Evolutionary conservation across 192 early-diverging fungal species (phyloP).

Genomic region (Entomortierella beljakovae): DNA sequence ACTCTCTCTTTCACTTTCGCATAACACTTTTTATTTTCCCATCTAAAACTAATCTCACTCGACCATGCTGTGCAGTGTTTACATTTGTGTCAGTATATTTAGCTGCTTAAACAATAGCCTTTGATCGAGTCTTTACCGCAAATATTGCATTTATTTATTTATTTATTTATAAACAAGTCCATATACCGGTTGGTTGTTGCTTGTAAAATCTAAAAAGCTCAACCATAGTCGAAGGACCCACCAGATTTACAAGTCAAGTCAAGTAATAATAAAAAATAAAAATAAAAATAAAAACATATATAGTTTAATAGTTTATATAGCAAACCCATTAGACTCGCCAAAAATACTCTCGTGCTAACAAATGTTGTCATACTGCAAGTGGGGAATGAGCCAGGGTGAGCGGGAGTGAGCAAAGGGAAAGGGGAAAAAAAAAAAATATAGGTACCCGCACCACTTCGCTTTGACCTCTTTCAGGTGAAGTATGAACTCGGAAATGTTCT

Average conservation of each 20-base stretch:
- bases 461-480: background rate
- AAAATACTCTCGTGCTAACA: too few species aligned
- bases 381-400: background rate
- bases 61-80: background rate
- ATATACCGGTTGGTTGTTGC: too few species aligned
- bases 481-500: background rate
- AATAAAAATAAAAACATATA: background rate
- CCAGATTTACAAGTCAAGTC: too few species aligned
- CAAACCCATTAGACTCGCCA: background rate
- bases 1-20: background rate
- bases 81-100: too few species aligned
- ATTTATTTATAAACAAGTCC: too few species aligned
- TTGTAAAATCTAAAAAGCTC: too few species aligned
- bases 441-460: background rate
- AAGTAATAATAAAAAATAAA: background rate
- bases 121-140: too few species aligned
- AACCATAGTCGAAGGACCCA: too few species aligned
- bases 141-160: too few species aligned
- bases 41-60: background rate
- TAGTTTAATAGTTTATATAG: background rate
- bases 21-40: background rate
- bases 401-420: background rate
- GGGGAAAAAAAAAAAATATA: constrained; percentile 3
- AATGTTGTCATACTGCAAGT: too few species aligned
- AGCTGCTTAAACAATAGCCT: too few species aligned